Evolutionary conservation across 805 yeast genomes (phyloP).

Genomic region (Priceomyces castillae): DNA sequence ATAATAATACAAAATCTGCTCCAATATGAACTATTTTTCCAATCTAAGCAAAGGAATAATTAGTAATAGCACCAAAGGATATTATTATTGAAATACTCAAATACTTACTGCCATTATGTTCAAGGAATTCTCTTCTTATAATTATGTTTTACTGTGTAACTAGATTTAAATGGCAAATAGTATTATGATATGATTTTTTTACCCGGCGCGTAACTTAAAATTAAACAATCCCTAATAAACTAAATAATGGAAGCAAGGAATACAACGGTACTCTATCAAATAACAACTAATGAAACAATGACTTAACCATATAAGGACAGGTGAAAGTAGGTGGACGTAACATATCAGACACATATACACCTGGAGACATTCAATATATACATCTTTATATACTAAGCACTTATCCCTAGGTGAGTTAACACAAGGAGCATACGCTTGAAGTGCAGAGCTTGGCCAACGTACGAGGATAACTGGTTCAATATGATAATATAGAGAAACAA

Average conservation of each 20-base stretch:
- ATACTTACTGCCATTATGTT: too few relatives aligned
- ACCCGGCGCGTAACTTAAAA: neutral
- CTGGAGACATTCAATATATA: neutral
- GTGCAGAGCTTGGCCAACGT: too few relatives aligned
- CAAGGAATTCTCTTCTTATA: neutral
- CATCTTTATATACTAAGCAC: neutral
- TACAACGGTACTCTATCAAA: neutral
- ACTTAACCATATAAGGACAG: neutral
- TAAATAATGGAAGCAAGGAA: neutral
- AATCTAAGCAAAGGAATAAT: conserved; percentile 19
- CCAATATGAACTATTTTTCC: conserved; percentile 58
- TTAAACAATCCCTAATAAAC: neutral
- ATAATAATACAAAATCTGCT: conserved; percentile 57
- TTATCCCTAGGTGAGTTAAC: neutral
- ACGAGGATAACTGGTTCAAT: too few relatives aligned
- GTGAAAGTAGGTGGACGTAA: neutral
- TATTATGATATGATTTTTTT: neutral
- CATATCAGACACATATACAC: too few relatives aligned
- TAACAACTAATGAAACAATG: neutral
- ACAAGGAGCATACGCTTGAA: neutral
- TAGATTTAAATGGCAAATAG: neutral
- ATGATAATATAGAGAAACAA: too few relatives aligned
- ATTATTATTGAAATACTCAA: too few relatives aligned
- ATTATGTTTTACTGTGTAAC: neutral
- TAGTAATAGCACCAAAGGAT: neutral